A percentile compares a stretch with the other conserved stretches of the same genome.
phyloP scores from a whole-genome alignment of 768 basidiomycete genomes.

The Pleurotus ostreatus region DNA sequence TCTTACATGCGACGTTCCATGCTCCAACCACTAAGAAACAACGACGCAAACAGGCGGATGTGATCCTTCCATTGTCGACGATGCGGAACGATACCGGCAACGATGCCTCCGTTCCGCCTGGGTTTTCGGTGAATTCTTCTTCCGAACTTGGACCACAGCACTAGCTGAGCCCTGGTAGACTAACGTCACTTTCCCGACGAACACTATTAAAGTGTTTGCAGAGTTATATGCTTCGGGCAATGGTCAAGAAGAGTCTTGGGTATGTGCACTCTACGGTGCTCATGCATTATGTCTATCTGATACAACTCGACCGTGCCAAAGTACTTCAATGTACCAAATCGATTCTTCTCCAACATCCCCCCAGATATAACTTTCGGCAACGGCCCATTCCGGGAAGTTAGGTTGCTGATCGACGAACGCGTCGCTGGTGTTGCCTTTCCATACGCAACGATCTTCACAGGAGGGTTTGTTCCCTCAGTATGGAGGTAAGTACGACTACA shows the following conservation, averaged over 20 bases:
- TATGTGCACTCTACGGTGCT: slow-evolving; percentile 19
- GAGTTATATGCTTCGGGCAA: slow-evolving; percentile 70
- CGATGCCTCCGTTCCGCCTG: slow-evolving; percentile 72
- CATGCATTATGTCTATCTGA: neutral
- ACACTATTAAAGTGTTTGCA: slow-evolving; percentile 62
- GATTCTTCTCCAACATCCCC: slow-evolving; percentile 55
- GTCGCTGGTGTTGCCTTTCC: slow-evolving; percentile 47
- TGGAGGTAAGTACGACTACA: slow-evolving; percentile 38
- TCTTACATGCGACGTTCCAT: slow-evolving; percentile 69
- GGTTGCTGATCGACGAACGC: slow-evolving; percentile 43
- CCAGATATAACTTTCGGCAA: slow-evolving; percentile 35
- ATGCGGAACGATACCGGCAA: slow-evolving; percentile 60
- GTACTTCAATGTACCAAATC: slow-evolving; percentile 67
- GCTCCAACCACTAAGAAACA: slow-evolving; percentile 51
- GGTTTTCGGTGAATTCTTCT: slow-evolving; percentile 50
- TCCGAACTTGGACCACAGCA: neutral
- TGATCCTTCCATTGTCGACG: slow-evolving; percentile 70
- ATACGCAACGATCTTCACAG: slow-evolving; percentile 67
- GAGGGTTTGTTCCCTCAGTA: slow-evolving; percentile 63
- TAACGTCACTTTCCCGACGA: slow-evolving; percentile 67
- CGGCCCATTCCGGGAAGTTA: slow-evolving; percentile 49
- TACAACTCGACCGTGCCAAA: slow-evolving; percentile 19
- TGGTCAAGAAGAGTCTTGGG: slow-evolving; percentile 70
- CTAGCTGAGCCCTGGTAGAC: slow-evolving; percentile 24
- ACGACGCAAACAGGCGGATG: slow-evolving; percentile 54